Conservation (phyloP, 2,329 filamentous ascomycete species). For the Neoascochyta sp. region DNA sequence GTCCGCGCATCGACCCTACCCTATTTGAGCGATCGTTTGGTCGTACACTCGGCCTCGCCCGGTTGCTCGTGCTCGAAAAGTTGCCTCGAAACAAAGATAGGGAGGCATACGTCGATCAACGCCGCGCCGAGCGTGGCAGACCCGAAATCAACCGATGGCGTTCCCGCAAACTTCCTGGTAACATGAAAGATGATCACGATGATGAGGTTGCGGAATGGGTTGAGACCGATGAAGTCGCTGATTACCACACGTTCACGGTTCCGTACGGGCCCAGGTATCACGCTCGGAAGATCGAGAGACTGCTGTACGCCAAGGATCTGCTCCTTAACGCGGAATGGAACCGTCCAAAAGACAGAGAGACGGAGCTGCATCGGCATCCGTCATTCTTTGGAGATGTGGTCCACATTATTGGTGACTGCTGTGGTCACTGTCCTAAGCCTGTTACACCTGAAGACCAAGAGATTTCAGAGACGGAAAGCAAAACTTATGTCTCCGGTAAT, state of each 20-base stretch:
- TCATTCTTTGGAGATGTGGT: conserved; percentile 73
- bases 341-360: conserved; percentile 66
- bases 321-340: conserved; percentile 85
- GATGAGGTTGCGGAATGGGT: conserved; percentile 84
- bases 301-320: conserved; percentile 77
- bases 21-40: conserved; percentile 80
- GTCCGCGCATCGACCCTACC: conserved; percentile 74
- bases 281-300: conserved; percentile 72
- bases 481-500: conserved; percentile 71
- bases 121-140: conserved; percentile 68
- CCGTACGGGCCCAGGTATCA: conserved; percentile 57
- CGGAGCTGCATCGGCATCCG: conserved; percentile 77
- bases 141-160: conserved; percentile 50
- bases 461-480: conserved; percentile 65
- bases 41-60: conserved; percentile 70
- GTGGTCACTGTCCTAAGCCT: conserved; percentile 70
- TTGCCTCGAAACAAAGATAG: conserved; percentile 66
- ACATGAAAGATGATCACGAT: conserved; percentile 73
- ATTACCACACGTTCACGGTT: conserved; percentile 67
- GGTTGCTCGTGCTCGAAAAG: conserved; percentile 74
- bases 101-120: conserved; percentile 66
- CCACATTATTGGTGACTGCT: conserved; percentile 77
- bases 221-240: conserved; percentile 69
- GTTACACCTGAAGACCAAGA: conserved; percentile 68
- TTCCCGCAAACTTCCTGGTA: conserved; percentile 52